Evolutionary conservation across 768 basidiomycete genomes (phyloP).

Genomic region (Asterophora lycoperdoides): DNA sequence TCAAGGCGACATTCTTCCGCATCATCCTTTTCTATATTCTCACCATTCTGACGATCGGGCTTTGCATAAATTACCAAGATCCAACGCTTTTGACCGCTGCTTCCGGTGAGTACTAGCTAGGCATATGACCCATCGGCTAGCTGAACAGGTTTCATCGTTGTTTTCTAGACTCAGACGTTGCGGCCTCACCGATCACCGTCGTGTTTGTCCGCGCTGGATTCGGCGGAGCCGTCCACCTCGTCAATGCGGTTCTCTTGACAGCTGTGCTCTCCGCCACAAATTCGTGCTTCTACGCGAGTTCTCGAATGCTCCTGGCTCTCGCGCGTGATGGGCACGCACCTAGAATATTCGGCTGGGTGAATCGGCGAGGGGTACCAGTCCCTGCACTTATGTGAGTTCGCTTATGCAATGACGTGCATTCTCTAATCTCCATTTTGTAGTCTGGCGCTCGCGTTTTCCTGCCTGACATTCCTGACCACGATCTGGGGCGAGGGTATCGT

Average conservation of each 20-base stretch:
- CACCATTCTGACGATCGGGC: conserved; percentile 60
- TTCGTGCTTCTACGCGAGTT: conserved; percentile 63
- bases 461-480: conserved; percentile 51
- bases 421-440: conserved; percentile 24
- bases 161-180: conserved; percentile 42
- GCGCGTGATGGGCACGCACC: conserved; percentile 66
- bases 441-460: conserved; percentile 43
- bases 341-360: conserved; percentile 58
- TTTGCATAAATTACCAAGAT: conserved; percentile 60
- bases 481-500: conserved; percentile 55
- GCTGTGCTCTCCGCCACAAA: conserved; percentile 63
- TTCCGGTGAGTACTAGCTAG: conserved; percentile 28
- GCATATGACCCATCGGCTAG: not conserved
- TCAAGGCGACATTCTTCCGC: conserved; percentile 66
- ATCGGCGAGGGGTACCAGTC: conserved; percentile 59
- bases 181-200: conserved; percentile 60
- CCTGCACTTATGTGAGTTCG: conserved; percentile 46
- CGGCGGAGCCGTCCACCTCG: conserved; percentile 54
- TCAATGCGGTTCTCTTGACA: conserved; percentile 66
- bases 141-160: not conserved
- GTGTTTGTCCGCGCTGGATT: conserved; percentile 61
- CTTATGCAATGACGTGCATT: conserved; percentile 15
- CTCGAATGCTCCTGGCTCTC: conserved; percentile 56
- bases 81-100: conserved; percentile 46
- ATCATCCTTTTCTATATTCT: conserved; percentile 63